These are phyloP conservation scores for Boeremia lycopersici DNA, from an alignment of 2,329 filamentous ascomycete genomes.

Conservation along the genomic window DNA sequence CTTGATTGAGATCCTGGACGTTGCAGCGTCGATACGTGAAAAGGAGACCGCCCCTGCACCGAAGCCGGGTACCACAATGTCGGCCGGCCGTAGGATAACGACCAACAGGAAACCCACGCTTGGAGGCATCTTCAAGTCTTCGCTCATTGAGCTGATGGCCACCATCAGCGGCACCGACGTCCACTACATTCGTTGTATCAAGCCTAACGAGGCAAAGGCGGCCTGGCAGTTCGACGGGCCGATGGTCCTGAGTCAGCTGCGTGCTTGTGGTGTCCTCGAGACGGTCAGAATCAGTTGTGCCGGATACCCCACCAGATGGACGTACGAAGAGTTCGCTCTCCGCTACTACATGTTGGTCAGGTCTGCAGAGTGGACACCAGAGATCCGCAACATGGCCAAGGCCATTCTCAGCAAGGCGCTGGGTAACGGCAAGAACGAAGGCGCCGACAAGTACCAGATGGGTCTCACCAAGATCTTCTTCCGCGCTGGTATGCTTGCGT, in stretches of 20 bases:
- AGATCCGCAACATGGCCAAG: conserved; percentile 93
- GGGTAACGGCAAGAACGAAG: conserved; percentile 65
- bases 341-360: conserved; percentile 98
- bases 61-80: conserved; percentile 67
- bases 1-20: conserved; percentile 81
- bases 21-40: conserved; percentile 84
- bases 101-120: conserved; percentile 96
- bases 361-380: conserved; percentile 86
- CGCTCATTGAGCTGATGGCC: conserved; percentile 94
- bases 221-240: conserved; percentile 98
- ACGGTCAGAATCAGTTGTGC: conserved; percentile 97
- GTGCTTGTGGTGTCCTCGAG: conserved; percentile 98
- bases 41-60: conserved; percentile 79
- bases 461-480: conserved; percentile 99
- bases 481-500: conserved; percentile 97
- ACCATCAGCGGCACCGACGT: conserved; percentile 98
- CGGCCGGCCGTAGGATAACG: conserved; percentile 80
- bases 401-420: conserved; percentile 88
- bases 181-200: conserved; percentile 98
- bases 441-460: conserved; percentile 93
- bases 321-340: conserved; percentile 96
- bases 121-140: conserved; percentile 98
- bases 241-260: conserved; percentile 96
- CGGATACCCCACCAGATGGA: conserved; percentile 97
- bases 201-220: conserved; percentile 95